phyloP scores from a whole-genome alignment of 1,284 basidiomycete species.

The Pterulicium gracile region DNA sequence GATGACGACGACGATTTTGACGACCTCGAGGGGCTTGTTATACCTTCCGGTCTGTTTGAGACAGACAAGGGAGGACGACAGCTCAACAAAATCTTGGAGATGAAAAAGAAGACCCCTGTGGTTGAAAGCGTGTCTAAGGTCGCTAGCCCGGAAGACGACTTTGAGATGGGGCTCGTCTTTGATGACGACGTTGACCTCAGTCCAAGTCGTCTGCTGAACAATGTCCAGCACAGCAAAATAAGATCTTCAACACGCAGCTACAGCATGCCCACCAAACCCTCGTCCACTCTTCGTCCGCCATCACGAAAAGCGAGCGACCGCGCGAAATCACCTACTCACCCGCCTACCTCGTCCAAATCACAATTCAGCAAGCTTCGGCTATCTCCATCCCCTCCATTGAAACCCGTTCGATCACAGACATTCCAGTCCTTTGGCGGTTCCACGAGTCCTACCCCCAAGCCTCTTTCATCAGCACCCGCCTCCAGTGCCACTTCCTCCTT shows the following conservation, averaged over 20 bases:
- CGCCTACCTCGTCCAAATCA: constrained; percentile 49
- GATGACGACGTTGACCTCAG: constrained; percentile 72
- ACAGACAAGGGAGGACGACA: constrained; percentile 54
- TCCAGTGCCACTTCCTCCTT: constrained; percentile 38
- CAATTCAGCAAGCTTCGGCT: constrained; percentile 57
- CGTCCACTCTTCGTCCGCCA: constrained; percentile 40
- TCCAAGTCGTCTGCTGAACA: constrained; percentile 55
- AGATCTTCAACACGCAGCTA: constrained; percentile 33
- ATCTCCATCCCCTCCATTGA: constrained; percentile 52
- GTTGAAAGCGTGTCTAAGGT: constrained; percentile 38
- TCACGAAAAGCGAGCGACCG: constrained; percentile 50
- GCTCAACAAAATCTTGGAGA: constrained; percentile 62
- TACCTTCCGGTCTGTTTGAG: constrained; percentile 65
- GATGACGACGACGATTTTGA: constrained; percentile 57
- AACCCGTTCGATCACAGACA: constrained; percentile 39
- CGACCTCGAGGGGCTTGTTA: constrained; percentile 68
- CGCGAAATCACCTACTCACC: constrained; percentile 58
- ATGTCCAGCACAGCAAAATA: constrained; percentile 30
- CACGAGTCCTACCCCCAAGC: constrained; percentile 10
- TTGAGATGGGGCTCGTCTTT: constrained; percentile 71
- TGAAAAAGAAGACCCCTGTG: constrained; percentile 53
- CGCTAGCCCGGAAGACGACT: constrained; percentile 58
- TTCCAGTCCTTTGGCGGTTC: constrained; percentile 27
- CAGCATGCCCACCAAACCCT: constrained; percentile 43
- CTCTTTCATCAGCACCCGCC: constrained; percentile 37